phyloP scores from a whole-genome alignment of 2,329 filamentous ascomycete genomes.

The Xylariaceae sp. region DNA sequence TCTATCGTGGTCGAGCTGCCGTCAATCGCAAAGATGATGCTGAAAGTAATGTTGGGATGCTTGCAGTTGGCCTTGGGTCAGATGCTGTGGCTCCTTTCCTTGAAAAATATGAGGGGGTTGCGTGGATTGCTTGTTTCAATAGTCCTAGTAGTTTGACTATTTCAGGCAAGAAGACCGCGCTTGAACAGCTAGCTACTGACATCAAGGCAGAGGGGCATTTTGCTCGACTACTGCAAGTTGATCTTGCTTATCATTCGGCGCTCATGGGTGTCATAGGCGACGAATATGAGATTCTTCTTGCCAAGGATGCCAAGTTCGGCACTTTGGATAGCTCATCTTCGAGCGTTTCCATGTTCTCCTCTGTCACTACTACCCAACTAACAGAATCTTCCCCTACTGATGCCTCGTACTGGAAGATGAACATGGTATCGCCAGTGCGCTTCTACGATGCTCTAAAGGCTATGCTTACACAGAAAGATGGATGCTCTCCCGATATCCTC shows the following conservation, averaged over 20 bases:
- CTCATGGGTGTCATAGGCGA: constrained; percentile 18
- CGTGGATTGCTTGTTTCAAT: constrained; percentile 35
- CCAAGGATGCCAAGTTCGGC: not conserved
- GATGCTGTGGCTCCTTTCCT: constrained; percentile 3
- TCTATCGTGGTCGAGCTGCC: constrained; percentile 20
- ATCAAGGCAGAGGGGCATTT: constrained; percentile 26
- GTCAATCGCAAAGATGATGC: not conserved
- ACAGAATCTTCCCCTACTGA: not conserved
- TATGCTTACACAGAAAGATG: constrained; percentile 5
- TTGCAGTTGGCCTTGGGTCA: constrained; percentile 25
- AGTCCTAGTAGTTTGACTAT: constrained; percentile 37
- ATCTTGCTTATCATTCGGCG: constrained; percentile 31
- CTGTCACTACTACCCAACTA: constrained; percentile 1
- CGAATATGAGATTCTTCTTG: constrained; percentile 16
- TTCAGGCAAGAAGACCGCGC: constrained; percentile 19
- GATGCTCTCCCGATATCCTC: not conserved
- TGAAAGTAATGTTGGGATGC: constrained; percentile 17
- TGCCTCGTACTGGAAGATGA: constrained; percentile 36
- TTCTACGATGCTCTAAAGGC: constrained; percentile 30
- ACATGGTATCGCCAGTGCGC: constrained; percentile 36
- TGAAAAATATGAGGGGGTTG: not conserved
- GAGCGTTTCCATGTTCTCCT: constrained; percentile 22
- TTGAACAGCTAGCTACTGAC: not conserved
- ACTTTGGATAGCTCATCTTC: no score
- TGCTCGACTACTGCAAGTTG: constrained; percentile 30